Evolutionary conservation across 2,329 filamentous ascomycete species (phyloP), one percentile per base, ranked within the genome.

Genomic region (Pseudocercospora fuligena): DNA sequence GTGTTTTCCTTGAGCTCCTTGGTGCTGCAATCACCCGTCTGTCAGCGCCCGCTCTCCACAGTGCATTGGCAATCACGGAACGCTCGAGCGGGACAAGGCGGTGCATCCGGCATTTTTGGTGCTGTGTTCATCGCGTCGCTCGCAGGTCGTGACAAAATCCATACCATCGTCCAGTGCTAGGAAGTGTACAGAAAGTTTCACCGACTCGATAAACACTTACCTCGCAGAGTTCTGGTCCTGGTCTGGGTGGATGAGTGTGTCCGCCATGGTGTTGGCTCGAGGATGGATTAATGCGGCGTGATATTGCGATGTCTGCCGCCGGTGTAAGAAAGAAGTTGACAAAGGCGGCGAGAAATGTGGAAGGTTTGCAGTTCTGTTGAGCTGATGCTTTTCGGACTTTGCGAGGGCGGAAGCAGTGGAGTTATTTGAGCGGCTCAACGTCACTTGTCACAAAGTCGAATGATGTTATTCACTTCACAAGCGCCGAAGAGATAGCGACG

Each of bases 1-100:
- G 95, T 99, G 87, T 99, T 96, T 79, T 98, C 93, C 87, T 97
- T 99, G 78, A 99, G 90, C 88, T 99, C 95, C 82, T 96, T 87
- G 77, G 88, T 89, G 79, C 93, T 97, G 80, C 59, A 57, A 46
- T 29, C 21, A 53, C 23, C 56, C 53, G 62, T 47, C n/a, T 60
- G 68, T 71, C 68, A 71, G 69, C 68, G 56, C 31, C 56, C 56
- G 31, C 29, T 58, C 56, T 21, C 29, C 25, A 31, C 29, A 19
- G 31, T 40, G 33, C 56, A 58, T 23, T 58, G 56, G 56, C 29
- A 58, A 23, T 58, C 31, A 40, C 56, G 56, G 31, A 40, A 58
- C 8, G 56, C 31, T 19, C 56, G n/a, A 40, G 33, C 8, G 54
- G 16, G 29, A 8, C 56, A 12, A 51, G n/a, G 31, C 29, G 31